phyloP scores from a whole-genome alignment of 2,329 filamentous ascomycete genomes.

The Mariannaea sp. region DNA sequence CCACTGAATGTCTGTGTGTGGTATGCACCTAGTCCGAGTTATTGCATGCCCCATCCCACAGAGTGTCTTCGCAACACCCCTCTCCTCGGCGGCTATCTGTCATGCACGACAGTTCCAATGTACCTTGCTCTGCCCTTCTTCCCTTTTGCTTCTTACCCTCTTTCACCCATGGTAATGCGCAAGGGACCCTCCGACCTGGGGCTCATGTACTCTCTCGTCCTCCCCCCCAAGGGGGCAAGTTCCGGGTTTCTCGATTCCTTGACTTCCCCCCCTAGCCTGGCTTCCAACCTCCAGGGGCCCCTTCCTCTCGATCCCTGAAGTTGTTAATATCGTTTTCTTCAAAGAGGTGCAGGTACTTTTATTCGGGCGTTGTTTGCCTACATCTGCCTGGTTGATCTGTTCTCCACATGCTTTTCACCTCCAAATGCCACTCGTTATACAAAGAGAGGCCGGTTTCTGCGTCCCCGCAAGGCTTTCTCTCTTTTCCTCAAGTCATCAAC shows the following conservation, averaged over 20 bases:
- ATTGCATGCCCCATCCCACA: no score
- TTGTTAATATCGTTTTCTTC: slow-evolving; percentile 33
- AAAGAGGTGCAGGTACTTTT: slow-evolving; percentile 29
- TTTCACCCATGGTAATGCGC: slow-evolving; percentile 24
- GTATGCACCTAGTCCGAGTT: no score
- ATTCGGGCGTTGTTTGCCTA: slow-evolving; percentile 21
- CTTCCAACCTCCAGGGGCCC: slow-evolving; percentile 16
- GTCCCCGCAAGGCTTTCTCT: slow-evolving; percentile 37
- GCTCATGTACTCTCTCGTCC: slow-evolving; percentile 16
- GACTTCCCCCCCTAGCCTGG: neutral
- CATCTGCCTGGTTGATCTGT: slow-evolving; percentile 33
- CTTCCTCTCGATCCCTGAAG: slow-evolving; percentile 25
- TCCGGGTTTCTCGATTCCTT: slow-evolving; percentile 11
- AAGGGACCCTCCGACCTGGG: slow-evolving; percentile 17
- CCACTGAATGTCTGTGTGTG: neutral
- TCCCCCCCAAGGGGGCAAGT: slow-evolving; percentile 25
- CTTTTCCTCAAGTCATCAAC: slow-evolving; percentile 28
- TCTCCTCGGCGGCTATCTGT: slow-evolving; percentile 11
- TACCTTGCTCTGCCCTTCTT: slow-evolving; percentile 16
- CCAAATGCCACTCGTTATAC: slow-evolving; percentile 36
- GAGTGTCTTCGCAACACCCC: neutral
- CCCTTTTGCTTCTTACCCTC: slow-evolving; percentile 12
- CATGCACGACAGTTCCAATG: slow-evolving; percentile 1
- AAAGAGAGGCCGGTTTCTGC: slow-evolving; percentile 35
- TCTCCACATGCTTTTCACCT: slow-evolving; percentile 36